phyloP scores from a whole-genome alignment of 2,329 filamentous ascomycete genomes.

The Teratosphaeria destructans region DNA sequence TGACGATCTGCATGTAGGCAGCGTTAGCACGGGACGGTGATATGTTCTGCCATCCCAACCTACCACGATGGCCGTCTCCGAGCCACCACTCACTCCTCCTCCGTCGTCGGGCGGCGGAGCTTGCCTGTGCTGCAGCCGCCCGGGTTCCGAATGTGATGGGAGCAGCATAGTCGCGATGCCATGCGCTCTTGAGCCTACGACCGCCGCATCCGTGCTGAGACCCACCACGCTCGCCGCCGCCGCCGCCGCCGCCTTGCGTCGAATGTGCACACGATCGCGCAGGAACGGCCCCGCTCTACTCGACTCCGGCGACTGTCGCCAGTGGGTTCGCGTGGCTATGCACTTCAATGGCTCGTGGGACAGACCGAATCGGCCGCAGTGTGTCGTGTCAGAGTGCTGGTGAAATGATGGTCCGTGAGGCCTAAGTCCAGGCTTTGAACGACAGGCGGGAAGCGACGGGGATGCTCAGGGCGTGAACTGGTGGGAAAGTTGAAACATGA shows the following conservation, averaged over 20 bases:
- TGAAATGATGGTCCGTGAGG: neutral
- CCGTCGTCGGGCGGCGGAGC: neutral
- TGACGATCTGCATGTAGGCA: slow-evolving; percentile 4
- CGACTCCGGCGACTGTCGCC: neutral
- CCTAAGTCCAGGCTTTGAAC: neutral
- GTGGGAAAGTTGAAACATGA: neutral
- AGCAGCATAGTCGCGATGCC: neutral
- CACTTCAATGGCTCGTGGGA: neutral
- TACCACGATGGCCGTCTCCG: neutral
- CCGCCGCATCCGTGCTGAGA: neutral
- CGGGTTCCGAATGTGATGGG: neutral
- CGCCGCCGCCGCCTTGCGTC: neutral
- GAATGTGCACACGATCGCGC: neutral
- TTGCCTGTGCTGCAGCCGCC: neutral
- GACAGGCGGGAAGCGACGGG: neutral
- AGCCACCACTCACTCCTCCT: neutral
- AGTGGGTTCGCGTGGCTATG: neutral
- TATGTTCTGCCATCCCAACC: neutral
- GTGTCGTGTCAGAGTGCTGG: no score
- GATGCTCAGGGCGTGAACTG: neutral
- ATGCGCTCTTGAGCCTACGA: neutral
- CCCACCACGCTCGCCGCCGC: neutral
- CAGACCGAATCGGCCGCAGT: neutral
- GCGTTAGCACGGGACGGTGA: neutral
- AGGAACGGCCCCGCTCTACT: neutral